These are phyloP conservation scores for Helminthosporium solani DNA, from an alignment of 2,329 filamentous ascomycete species.

Conservation along the genomic window DNA sequence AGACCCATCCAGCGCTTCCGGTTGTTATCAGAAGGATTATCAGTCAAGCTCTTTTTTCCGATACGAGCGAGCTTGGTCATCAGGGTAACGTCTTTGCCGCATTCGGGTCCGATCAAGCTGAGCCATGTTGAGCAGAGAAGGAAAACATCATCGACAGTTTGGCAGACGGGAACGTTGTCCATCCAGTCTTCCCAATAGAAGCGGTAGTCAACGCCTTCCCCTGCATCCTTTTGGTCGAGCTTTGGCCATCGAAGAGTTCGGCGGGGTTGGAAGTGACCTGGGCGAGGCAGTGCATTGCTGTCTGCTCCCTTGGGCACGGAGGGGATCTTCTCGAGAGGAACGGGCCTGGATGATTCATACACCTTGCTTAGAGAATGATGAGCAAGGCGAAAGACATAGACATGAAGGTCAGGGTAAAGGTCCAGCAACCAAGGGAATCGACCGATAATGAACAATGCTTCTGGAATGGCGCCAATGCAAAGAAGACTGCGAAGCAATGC, in stretches of 20 bases:
- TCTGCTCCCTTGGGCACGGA: constrained; percentile 44
- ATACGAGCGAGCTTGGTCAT: constrained; percentile 84
- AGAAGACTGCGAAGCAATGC: constrained; percentile 80
- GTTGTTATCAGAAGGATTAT: constrained; percentile 71
- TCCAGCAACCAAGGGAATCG: constrained; percentile 92
- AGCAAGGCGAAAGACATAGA: constrained; percentile 80
- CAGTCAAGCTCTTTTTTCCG: constrained; percentile 70
- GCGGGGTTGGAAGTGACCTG: constrained; percentile 57
- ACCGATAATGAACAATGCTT: constrained; percentile 88
- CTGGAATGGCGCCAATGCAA: constrained; percentile 87
- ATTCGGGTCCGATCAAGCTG: constrained; percentile 82
- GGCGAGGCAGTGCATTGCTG: constrained; percentile 62
- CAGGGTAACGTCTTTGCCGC: constrained; percentile 78
- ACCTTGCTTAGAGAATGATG: constrained; percentile 80
- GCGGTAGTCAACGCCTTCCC: constrained; percentile 74
- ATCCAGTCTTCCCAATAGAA: constrained; percentile 99
- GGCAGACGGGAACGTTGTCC: constrained; percentile 89
- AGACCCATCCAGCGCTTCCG: constrained; percentile 79
- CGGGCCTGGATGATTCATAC: constrained; percentile 55
- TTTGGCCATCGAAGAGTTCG: constrained; percentile 80
- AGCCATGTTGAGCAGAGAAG: constrained; percentile 80
- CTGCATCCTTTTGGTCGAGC: constrained; percentile 73
- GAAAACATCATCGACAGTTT: constrained; percentile 87
- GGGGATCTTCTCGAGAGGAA: constrained; percentile 45
- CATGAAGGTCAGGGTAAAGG: constrained; percentile 75